These are phyloP conservation scores for Gossypium thurberi DNA, from an alignment of 345 rosid species.

Conservation along the genomic window DNA sequence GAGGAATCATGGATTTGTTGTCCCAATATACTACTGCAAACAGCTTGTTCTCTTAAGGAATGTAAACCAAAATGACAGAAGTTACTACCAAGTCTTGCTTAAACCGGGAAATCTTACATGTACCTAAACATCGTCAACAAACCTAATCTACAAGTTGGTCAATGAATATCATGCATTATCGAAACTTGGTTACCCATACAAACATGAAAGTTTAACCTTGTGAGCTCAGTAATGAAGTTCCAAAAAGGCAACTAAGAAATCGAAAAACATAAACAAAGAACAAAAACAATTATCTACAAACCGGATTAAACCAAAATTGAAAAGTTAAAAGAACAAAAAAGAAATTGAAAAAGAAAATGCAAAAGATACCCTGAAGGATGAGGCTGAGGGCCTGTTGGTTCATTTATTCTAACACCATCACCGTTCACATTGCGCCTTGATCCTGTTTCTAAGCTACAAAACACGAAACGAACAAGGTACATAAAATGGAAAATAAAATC, in stretches of 20 bases:
- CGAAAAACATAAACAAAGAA: neutral
- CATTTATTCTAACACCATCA: conserved; percentile 20
- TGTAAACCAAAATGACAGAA: neutral
- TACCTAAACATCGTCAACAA: neutral
- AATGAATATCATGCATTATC: neutral
- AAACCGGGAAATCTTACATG: neutral
- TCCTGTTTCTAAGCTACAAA: conserved; percentile 37
- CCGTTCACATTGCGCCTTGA: conserved; percentile 20
- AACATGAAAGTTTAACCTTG: neutral
- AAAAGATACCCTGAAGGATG: conserved; percentile 54
- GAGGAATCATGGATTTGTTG: neutral
- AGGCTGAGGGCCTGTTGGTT: conserved; percentile 36
- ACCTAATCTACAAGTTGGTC: neutral
- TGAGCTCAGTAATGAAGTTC: neutral
- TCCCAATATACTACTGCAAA: neutral
- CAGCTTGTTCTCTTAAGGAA: neutral
- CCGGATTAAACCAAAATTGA: neutral
- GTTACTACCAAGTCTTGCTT: neutral
- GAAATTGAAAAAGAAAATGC: neutral
- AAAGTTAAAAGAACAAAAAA: neutral
- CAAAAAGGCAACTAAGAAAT: no score
- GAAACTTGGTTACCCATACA: neutral
- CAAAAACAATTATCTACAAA: neutral
- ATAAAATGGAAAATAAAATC: neutral
- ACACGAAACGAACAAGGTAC: neutral